phyloP scores from a whole-genome alignment of 176 grass and related monocot species.

The Phyllostachys edulis region DNA sequence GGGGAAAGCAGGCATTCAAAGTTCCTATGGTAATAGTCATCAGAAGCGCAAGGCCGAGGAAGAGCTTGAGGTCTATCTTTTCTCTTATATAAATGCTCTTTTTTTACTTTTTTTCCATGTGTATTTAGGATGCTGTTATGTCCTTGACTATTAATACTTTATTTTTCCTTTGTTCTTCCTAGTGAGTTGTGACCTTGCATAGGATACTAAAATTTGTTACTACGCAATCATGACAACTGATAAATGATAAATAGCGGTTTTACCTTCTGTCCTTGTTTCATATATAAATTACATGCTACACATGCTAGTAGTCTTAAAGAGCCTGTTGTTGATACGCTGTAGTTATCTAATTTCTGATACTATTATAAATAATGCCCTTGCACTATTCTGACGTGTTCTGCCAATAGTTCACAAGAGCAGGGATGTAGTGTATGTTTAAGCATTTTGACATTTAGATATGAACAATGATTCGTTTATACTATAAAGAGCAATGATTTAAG shows the following conservation, averaged over 20 bases:
- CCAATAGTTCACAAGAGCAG: neutral
- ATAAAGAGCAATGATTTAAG: neutral
- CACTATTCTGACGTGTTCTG: neutral
- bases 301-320: neutral
- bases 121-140: slow-evolving; percentile 6
- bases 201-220: neutral
- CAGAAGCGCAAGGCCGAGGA: slow-evolving; percentile 53
- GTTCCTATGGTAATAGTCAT: slow-evolving; percentile 23
- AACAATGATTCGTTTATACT: neutral
- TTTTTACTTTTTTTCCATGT: neutral
- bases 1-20: slow-evolving; percentile 35
- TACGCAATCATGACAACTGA: neutral
- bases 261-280: neutral
- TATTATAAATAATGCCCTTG: neutral
- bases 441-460: neutral
- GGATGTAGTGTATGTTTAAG: neutral
- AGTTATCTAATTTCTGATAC: neutral
- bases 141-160: neutral
- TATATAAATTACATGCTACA: neutral
- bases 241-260: neutral
- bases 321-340: neutral
- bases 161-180: neutral
- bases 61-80: slow-evolving; percentile 72
- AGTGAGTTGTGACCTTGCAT: neutral
- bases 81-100: slow-evolving; percentile 4